A percentile compares a stretch with the other conserved stretches of the same genome.
These are phyloP conservation scores for Pichia sp. DNA, from an alignment of 1,139 yeast genomes.

Conservation along the genomic window DNA sequence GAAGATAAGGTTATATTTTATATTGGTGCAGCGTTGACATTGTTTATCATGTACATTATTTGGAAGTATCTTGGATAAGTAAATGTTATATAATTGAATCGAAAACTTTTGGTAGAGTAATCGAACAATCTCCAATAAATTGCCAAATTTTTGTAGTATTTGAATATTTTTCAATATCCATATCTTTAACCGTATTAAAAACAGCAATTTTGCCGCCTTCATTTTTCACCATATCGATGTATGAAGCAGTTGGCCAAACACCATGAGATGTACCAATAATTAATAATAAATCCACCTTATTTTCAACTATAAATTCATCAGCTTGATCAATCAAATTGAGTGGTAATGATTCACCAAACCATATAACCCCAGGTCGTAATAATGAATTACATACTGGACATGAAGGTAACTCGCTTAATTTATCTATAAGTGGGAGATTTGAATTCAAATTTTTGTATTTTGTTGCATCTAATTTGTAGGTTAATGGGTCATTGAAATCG, in stretches of 20 bases:
- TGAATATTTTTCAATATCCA: conserved; percentile 29
- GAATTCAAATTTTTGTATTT: conserved; percentile 9
- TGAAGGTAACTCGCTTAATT: conserved; percentile 50
- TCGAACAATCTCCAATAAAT: conserved; percentile 77
- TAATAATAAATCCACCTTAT: conserved; percentile 60
- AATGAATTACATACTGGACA: conserved; percentile 68
- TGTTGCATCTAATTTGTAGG: conserved; percentile 40
- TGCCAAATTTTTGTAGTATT: conserved; percentile 47
- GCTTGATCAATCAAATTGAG: conserved; percentile 54
- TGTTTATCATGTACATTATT: conserved; percentile 66
- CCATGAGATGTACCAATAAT: conserved; percentile 83
- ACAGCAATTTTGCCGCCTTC: conserved; percentile 81
- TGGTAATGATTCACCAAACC: conserved; percentile 88
- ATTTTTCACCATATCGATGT: conserved; percentile 65
- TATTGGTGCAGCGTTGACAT: conserved; percentile 58
- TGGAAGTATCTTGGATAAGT: conserved; percentile 53
- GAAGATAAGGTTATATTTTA: conserved; percentile 88
- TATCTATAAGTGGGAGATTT: conserved; percentile 35
- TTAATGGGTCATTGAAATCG: conserved; percentile 56
- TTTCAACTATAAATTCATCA: conserved; percentile 60
- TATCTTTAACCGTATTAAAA: conserved; percentile 64
- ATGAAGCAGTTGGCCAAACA: conserved; percentile 89
- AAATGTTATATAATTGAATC: conserved; percentile 36
- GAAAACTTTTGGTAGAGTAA: conserved; percentile 58
- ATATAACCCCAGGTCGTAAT: conserved; percentile 82